Evolutionary conservation across 1,284 basidiomycete genomes (phyloP).

Genomic region (Boletus smithii): DNA sequence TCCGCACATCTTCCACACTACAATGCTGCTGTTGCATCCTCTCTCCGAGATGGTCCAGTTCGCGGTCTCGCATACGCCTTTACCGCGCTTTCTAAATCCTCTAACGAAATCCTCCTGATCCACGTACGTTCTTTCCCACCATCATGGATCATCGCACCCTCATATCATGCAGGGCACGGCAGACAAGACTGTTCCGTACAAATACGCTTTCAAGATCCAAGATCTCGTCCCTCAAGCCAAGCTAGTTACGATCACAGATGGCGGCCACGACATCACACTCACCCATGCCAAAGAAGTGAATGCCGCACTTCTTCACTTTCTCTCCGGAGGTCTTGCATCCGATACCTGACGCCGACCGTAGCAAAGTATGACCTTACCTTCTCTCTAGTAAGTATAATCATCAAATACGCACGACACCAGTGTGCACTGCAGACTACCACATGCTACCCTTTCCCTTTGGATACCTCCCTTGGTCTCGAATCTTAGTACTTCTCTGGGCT

Average conservation of each 20-base stretch:
- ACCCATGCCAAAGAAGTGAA: constrained; percentile 50
- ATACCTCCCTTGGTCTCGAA: constrained; percentile 3
- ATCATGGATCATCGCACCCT: background rate
- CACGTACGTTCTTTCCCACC: constrained; percentile 47
- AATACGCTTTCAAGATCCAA: constrained; percentile 54
- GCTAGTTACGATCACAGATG: constrained; percentile 56
- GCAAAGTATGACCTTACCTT: background rate
- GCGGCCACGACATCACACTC: constrained; percentile 61
- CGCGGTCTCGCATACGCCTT: constrained; percentile 56
- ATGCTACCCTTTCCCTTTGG: constrained; percentile 6
- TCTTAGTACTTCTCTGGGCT: background rate
- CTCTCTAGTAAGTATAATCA: background rate
- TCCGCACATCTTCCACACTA: constrained; percentile 70
- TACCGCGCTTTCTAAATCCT: constrained; percentile 44
- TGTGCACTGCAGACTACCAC: constrained; percentile 5
- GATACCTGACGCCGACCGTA: background rate
- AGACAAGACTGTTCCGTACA: constrained; percentile 61
- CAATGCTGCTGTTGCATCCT: constrained; percentile 69
- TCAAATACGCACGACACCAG: constrained; percentile 1
- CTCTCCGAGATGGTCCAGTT: constrained; percentile 68
- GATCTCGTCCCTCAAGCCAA: constrained; percentile 50
- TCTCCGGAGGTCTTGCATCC: constrained; percentile 20
- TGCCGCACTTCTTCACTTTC: constrained; percentile 39
- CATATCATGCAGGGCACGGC: constrained; percentile 52
- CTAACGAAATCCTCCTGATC: constrained; percentile 54